Conservation (phyloP, 2,329 filamentous ascomycete species). For the Calycina marina region DNA sequence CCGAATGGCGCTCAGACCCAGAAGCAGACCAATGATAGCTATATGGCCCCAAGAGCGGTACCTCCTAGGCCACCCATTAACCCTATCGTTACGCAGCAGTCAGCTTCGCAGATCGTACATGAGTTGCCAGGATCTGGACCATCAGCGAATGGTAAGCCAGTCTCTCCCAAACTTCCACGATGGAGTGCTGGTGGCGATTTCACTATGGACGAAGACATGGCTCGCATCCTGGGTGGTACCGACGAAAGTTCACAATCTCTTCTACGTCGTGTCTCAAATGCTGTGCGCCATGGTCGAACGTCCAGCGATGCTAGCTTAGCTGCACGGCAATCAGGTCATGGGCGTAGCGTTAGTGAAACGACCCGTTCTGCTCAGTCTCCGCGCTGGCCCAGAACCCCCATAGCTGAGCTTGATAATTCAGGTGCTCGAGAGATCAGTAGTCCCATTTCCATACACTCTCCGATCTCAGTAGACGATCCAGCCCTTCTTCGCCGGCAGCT, state of each 20-base stretch:
- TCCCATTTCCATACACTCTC: conserved; percentile 47
- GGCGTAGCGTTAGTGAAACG: conserved; percentile 52
- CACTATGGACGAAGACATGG: conserved; percentile 91
- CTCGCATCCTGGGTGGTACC: conserved; percentile 59
- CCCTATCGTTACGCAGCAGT: neutral
- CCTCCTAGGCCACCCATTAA: neutral
- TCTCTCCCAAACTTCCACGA: conserved; percentile 53
- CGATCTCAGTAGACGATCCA: conserved; percentile 44
- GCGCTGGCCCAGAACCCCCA: conserved; percentile 52
- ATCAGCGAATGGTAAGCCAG: conserved; percentile 22
- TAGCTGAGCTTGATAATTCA: conserved; percentile 36
- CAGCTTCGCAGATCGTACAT: neutral
- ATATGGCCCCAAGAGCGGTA: conserved; percentile 21
- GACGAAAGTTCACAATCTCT: conserved; percentile 70
- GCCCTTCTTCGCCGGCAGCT: conserved; percentile 60
- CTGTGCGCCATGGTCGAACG: conserved; percentile 82
- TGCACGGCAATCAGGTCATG: conserved; percentile 33
- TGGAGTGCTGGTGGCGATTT: conserved; percentile 77
- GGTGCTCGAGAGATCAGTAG: conserved; percentile 52
- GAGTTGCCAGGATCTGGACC: neutral
- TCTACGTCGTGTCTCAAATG: conserved; percentile 79
- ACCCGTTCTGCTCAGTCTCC: conserved; percentile 47
- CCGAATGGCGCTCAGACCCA: conserved; percentile 29
- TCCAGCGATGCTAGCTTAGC: conserved; percentile 49
- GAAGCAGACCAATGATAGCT: conserved; percentile 24